Evolutionary conservation across 169 alveolate species (phyloP).

Genomic region (Eimeria tenella): DNA sequence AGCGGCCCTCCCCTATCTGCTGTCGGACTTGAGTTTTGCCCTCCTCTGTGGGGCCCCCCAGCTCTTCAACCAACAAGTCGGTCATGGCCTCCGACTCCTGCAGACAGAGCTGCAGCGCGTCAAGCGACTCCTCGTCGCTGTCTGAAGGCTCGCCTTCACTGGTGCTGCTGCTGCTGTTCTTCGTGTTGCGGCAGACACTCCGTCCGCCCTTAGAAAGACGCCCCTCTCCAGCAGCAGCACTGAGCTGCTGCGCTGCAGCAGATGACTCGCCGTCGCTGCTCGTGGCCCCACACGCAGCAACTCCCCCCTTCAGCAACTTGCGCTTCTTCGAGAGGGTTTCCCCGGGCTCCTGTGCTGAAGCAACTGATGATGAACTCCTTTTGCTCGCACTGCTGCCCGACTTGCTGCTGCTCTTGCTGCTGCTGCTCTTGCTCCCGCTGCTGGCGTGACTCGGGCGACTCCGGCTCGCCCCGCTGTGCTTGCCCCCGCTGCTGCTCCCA

Average conservation of each 20-base stretch:
- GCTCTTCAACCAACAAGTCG: slow-evolving; percentile 61
- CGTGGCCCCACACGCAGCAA: background rate
- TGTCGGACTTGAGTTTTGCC: slow-evolving; percentile 3
- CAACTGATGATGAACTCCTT: background rate
- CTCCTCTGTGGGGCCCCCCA: slow-evolving; percentile 62
- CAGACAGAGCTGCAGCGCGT: slow-evolving; percentile 72
- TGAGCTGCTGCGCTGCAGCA: slow-evolving; percentile 1
- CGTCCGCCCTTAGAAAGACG: background rate
- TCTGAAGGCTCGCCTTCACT: slow-evolving; percentile 13
- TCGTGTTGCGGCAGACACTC: slow-evolving; percentile 16
- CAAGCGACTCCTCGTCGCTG: slow-evolving; percentile 76
- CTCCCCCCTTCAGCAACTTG: slow-evolving; percentile 3
- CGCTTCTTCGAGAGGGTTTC: slow-evolving; percentile 27
- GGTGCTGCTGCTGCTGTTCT: slow-evolving; percentile 35
- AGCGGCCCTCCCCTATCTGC: slow-evolving; percentile 74
- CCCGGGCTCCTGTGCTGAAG: background rate
- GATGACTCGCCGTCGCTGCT: slow-evolving; percentile 24
- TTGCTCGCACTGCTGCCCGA: slow-evolving; percentile 6
- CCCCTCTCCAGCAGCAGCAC: background rate
- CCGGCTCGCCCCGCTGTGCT: slow-evolving; percentile 15
- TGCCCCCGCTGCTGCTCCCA: slow-evolving; percentile 56
- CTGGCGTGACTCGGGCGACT: slow-evolving; percentile 16
- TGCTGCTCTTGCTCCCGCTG: slow-evolving; percentile 17
- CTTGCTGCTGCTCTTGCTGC: slow-evolving; percentile 29
- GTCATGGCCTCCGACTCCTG: slow-evolving; percentile 64